phyloP scores from a whole-genome alignment of 352 stramenopile genomes.

The Globisporangium paroecandrum region DNA sequence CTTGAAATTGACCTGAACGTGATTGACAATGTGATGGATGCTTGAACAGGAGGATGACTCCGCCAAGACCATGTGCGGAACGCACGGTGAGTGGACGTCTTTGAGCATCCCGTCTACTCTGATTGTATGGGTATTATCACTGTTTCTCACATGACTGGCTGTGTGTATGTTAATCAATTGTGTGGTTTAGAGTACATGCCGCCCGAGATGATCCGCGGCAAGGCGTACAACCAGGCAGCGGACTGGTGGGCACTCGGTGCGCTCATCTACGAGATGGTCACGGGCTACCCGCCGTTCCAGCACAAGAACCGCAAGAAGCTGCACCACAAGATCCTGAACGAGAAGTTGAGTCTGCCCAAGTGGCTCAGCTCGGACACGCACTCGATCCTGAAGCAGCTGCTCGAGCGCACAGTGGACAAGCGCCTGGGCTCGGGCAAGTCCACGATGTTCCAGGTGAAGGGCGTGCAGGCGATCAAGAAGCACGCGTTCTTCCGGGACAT shows the following conservation, averaged over 20 bases:
- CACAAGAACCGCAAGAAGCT: constrained; percentile 88
- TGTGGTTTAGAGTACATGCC: constrained; percentile 74
- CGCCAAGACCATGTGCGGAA: constrained; percentile 81
- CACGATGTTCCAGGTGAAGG: constrained; percentile 98
- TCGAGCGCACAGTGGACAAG: constrained; percentile 95
- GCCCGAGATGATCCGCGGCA: constrained; percentile 82
- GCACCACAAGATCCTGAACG: constrained; percentile 84
- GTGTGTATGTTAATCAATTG: too few relatives aligned
- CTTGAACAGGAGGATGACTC: constrained; percentile 57
- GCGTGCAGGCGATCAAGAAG: constrained; percentile 95
- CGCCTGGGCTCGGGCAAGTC: constrained; percentile 91
- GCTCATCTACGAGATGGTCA: constrained; percentile 87
- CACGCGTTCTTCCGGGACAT: constrained; percentile 93
- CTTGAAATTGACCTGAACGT: too few relatives aligned
- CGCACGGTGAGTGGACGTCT: constrained; percentile 43
- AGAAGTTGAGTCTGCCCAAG: constrained; percentile 77
- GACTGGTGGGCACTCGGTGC: constrained; percentile 83
- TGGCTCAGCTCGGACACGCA: constrained; percentile 85
- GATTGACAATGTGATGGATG: constrained; percentile 10
- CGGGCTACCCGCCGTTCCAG: constrained; percentile 73
- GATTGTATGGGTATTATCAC: constrained; percentile 1
- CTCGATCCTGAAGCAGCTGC: constrained; percentile 95
- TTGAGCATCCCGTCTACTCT: too few relatives aligned
- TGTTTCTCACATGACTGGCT: constrained; percentile 4
- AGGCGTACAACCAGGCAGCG: constrained; percentile 83